Conservation (phyloP, 2,329 filamentous ascomycete species). For the Endothia cerciana region DNA sequence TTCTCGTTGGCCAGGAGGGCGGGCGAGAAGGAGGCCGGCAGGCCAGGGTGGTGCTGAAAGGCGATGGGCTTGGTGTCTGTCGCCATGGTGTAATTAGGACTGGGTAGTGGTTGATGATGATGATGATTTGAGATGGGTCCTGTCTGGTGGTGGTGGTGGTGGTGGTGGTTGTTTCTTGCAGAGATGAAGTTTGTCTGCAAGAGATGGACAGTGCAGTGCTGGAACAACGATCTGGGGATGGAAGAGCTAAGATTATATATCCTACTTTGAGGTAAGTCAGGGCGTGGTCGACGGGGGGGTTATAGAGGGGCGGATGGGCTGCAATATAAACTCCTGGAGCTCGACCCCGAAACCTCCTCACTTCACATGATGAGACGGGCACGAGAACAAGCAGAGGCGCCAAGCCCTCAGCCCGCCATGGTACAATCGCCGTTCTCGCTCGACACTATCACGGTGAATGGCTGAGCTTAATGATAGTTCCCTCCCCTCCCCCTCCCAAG, state of each 20-base stretch:
- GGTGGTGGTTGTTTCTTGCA: no score
- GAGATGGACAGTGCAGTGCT: no score
- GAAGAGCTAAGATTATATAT: no score
- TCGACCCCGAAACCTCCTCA: no score
- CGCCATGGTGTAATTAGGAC: neutral
- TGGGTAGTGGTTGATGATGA: neutral
- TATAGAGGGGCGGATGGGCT: neutral
- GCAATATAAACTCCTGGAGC: neutral
- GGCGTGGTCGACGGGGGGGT: no score
- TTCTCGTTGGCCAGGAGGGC: constrained; percentile 71
- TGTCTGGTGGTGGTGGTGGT: no score
- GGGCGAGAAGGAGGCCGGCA: constrained; percentile 53
- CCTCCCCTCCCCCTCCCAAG: neutral
- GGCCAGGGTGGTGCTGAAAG: constrained; percentile 16
- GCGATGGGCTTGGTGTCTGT: constrained; percentile 15
- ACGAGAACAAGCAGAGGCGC: neutral
- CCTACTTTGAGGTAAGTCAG: no score
- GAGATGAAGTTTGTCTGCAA: no score
- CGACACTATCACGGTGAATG: no score
- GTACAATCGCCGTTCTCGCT: constrained; percentile 7
- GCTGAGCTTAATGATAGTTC: no score
- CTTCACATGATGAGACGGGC: neutral
- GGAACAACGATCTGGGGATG: no score
- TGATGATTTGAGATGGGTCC: neutral
- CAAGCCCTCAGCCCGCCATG: neutral